Base-by-base conservation (phyloP, 2,329 filamentous ascomycete species). In the Pleurostoma richardsiae region DNA sequence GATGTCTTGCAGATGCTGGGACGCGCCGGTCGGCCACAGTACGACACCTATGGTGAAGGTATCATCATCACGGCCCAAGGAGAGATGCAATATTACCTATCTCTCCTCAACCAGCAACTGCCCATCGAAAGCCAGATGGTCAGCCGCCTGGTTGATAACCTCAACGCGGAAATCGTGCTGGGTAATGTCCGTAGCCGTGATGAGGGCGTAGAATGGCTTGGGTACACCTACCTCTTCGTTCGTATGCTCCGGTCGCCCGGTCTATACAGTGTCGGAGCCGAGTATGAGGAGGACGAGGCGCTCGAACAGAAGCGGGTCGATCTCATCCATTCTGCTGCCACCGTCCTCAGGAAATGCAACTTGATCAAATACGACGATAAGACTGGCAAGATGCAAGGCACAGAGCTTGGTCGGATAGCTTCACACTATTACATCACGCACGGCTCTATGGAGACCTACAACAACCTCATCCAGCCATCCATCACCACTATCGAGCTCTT, bases 381-480 rank as follows among this genome's bases (percentile, higher is more conserved):
- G 68, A 85, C 85, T 1, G 94, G 95, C 29, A 88, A 84, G 58
- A 69, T 99, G 30, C 90, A 95, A 66, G 82, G 88, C 4, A 99
- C 94, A 0, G 94, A 99, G 65, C 83, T 99, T 46, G 94, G 95
- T 44, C 85, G 94, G 39, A 95, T 99, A 56, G 88, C 95, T 5
- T 97, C 92, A 10, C 94, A 99, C 66, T 99, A 99, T 73, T 99
- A 99, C 72, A 96, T 99, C 60, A 94, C 90, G 0, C 84, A 96
- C 66, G 89, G 83, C 56, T 97, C 92, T 10, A 99, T 99, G 94
- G 79, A 92, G 55, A 96, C 89, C 1, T 99, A 99, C 72, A 96
- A 96, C 64, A 88, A 88, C 62, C 86, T 97, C 55, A 89, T 99
- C 42, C 91, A 96, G 62, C 90, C 92, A 10, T 90, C 86, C 8